Conservation (phyloP, 108 stramenopile species). For the Cylindrotheca fusiformis region DNA sequence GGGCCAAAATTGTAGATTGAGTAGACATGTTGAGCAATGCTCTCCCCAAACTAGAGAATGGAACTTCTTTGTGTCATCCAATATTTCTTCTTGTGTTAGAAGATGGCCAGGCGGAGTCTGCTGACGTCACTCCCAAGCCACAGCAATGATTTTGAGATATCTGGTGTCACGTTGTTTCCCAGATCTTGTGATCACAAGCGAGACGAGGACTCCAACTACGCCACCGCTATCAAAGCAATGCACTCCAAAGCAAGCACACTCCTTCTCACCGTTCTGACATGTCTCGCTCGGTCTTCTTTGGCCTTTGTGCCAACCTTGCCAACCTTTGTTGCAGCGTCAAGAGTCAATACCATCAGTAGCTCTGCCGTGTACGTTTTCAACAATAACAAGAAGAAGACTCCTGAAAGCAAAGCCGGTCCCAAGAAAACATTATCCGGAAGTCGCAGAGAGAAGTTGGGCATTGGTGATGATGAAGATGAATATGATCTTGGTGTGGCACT, state of each 20-base stretch:
- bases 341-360: not conserved
- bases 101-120: too few species aligned
- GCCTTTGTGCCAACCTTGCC: not conserved
- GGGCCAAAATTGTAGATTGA: conserved; percentile 19
- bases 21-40: conserved; percentile 7
- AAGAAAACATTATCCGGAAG: conserved; percentile 37
- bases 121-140: too few species aligned
- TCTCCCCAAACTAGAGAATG: not conserved
- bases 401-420: not conserved
- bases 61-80: too few species aligned
- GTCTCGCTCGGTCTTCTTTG: not conserved
- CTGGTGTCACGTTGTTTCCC: too few species aligned
- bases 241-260: not conserved
- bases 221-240: too few species aligned
- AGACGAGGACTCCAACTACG: too few species aligned
- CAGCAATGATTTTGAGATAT: too few species aligned
- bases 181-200: too few species aligned
- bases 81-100: too few species aligned
- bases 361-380: not conserved
- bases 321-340: not conserved
- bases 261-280: not conserved
- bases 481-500: conserved; percentile 82
- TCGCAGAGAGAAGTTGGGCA: conserved; percentile 71
- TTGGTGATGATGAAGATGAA: conserved; percentile 81
- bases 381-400: not conserved